These are phyloP conservation scores for Pseudogymnoascus sp. DNA, from an alignment of 2,329 filamentous ascomycete genomes.

Conservation along the genomic window DNA sequence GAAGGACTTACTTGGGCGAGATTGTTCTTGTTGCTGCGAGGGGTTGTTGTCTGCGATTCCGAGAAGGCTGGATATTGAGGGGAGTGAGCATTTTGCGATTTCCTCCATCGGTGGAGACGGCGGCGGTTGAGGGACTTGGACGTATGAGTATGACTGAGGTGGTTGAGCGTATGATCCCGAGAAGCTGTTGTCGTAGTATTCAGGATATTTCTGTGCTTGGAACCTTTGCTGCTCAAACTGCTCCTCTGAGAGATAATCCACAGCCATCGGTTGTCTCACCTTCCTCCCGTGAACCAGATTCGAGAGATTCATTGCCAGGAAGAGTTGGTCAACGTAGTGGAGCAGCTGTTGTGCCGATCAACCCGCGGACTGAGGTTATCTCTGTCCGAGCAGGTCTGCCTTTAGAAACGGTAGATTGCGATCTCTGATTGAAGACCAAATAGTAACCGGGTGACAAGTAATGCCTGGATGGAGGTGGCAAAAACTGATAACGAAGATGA, in stretches of 20 bases:
- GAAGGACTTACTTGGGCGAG: background rate
- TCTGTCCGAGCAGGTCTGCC: background rate
- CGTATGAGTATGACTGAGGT: constrained; percentile 42
- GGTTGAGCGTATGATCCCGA: constrained; percentile 37
- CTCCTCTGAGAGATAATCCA: constrained; percentile 22
- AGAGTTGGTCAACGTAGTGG: background rate
- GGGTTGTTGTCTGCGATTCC: constrained; percentile 64
- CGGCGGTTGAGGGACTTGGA: constrained; percentile 50
- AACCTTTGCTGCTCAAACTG: constrained; percentile 27
- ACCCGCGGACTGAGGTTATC: background rate
- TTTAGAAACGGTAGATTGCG: background rate
- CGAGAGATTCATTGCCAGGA: constrained; percentile 29
- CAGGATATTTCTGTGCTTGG: background rate
- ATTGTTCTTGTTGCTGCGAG: constrained; percentile 36
- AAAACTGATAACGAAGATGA: background rate
- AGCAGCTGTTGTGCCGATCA: background rate
- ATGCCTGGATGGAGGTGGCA: background rate
- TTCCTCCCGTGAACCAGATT: constrained; percentile 28
- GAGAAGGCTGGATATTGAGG: constrained; percentile 86
- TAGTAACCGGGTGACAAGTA: background rate
- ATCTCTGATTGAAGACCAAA: background rate
- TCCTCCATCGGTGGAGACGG: constrained; percentile 72
- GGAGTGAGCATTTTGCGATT: constrained; percentile 69
- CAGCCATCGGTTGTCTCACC: constrained; percentile 21
- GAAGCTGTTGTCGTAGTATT: constrained; percentile 34